A percentile compares a stretch with the other conserved stretches of the same genome.
Conservation (phyloP, 345 rosid genomes). For the Salix purpurea region DNA sequence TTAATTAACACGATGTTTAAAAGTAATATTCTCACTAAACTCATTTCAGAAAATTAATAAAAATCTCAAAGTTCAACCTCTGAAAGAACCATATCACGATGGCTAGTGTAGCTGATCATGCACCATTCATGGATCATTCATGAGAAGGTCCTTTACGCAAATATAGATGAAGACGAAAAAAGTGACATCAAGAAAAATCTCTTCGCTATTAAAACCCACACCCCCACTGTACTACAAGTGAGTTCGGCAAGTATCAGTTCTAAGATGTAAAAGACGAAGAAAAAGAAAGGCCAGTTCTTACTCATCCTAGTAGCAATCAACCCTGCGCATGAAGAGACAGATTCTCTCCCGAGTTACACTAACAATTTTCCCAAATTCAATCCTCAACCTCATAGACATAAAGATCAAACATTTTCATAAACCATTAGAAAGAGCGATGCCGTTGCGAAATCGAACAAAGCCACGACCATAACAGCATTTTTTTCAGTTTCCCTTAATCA, state of each 20-base stretch:
- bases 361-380: background rate
- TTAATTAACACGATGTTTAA: background rate
- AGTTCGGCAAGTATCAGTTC: background rate
- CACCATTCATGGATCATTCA: background rate
- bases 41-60: background rate
- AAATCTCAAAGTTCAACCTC: background rate
- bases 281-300: background rate
- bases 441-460: background rate
- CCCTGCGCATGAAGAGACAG: background rate
- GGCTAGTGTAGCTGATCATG: background rate
- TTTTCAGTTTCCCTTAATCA: background rate
- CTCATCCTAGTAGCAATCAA: background rate
- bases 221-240: background rate
- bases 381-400: background rate
- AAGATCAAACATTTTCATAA: background rate
- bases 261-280: background rate
- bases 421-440: background rate
- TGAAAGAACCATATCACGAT: background rate
- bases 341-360: background rate
- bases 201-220: background rate
- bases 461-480: background rate
- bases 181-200: background rate
- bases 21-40: background rate
- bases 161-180: background rate
- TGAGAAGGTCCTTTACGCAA: background rate